Percentiles rank a stretch among this genome's conserved stretches.
Conservation (phyloP, 176 grass and related monocot species). For the Alopecurus myosuroides region DNA sequence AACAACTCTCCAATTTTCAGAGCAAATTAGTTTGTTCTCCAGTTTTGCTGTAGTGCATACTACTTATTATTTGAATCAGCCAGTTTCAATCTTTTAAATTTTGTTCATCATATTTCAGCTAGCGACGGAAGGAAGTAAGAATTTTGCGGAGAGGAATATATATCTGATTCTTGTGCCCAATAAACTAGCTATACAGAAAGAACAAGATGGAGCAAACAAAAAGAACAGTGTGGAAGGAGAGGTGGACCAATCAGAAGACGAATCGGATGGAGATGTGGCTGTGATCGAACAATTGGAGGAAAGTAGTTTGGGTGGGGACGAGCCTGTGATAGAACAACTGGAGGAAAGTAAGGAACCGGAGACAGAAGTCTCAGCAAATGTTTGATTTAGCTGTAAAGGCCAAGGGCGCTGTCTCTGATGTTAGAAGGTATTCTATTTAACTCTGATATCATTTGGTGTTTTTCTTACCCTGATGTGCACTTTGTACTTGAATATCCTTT, state of each 20-base stretch:
- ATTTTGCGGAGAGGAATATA: constrained; percentile 71
- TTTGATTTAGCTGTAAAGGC: constrained; percentile 41
- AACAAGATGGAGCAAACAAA: constrained; percentile 60
- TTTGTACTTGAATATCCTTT: neutral
- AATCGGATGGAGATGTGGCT: constrained; percentile 13
- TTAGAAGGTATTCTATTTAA: constrained; percentile 22
- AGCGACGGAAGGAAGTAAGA: constrained; percentile 75
- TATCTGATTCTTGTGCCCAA: constrained; percentile 84
- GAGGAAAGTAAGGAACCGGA: constrained; percentile 38
- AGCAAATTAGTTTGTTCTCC: neutral
- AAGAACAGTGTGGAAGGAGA: constrained; percentile 35
- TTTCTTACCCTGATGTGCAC: neutral
- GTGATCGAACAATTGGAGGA: neutral
- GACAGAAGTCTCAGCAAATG: constrained; percentile 58
- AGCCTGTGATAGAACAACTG: neutral
- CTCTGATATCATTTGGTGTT: neutral
- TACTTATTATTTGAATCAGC: neutral
- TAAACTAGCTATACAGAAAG: constrained; percentile 85
- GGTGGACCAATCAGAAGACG: constrained; percentile 9
- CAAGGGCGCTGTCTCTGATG: neutral
- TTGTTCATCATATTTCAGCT: constrained; percentile 51
- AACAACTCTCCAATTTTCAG: neutral
- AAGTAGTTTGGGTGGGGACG: neutral
- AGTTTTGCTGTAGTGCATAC: neutral
- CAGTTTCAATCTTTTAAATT: neutral